Base-by-base conservation (phyloP, 768 basidiomycete species). In the Astraeus odoratus region DNA sequence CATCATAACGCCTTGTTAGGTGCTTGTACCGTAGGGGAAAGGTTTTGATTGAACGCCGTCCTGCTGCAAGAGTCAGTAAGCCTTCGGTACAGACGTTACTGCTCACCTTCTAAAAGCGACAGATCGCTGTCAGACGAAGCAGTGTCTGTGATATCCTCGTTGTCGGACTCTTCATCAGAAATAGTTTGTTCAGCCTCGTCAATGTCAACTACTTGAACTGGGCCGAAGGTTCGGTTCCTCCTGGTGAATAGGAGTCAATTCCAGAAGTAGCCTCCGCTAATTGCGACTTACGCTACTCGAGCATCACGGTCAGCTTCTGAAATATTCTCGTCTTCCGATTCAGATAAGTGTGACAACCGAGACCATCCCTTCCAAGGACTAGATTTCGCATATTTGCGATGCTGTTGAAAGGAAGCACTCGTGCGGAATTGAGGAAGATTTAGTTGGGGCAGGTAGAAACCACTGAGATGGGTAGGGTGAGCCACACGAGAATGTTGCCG, bases 101-200 rank as follows among this genome's bases (percentile, higher is more conserved):
- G 53, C 56, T 36, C 34, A 61, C 61, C 42, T 36, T 41, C 71
- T 74, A 41, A 67, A 65, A 58, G 67, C 67, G 75, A 71, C 36
- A 56, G 58, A 19, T 69, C 66, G 40, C 66, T 71, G 15, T 61
- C 63, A 16, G 55, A 64, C 8, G 67, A 63, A 38, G 47, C 51
- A 6, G 61, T 67, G 38, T 83, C 82, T 2, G 79, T 83, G 39
- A 85, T 57, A 55, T 83, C 83, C 19, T 77, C 80, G 51, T 86
- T 67, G 52, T 90, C 89, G 2, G 88, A 90, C 61, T 91, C 88
- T 51, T 89, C 87, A 40, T 79, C 83, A 8, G 76, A 78, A 55
- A 81, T 70, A 43, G 68, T 72, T 15, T 66, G 66, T 39, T 81
- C 67, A 16, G 72, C 76, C 6, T 75, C 74, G 20, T 72, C 59